Base-by-base conservation (phyloP, 2,329 filamentous ascomycete species). In the Xylariaceae sp. region DNA sequence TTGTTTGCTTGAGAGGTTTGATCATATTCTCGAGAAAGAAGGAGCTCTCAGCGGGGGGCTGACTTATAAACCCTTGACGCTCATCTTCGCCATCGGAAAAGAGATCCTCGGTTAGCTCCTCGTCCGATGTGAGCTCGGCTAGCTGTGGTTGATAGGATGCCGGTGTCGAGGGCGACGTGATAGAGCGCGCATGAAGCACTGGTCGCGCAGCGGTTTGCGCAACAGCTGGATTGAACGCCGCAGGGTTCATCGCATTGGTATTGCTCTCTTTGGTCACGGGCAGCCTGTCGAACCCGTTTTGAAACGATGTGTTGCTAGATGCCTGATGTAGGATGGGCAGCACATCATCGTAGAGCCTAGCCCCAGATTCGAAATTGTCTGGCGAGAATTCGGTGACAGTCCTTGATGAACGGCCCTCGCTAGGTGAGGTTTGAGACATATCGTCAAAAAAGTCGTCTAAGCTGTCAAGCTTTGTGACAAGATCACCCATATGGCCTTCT, bases 331-430 rank as follows among this genome's bases (percentile, higher is more conserved):
- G 74, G 47, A 97, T 95, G 0, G 93, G 93, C 11, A 94, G 78
- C 6, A 94, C 95, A 68, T 96, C 90, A 63, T 97, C 92, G 69
- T 97, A 97, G 0, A 97, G 74, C 66, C 90, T 86, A 18, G 92
- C 89, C 11, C 86, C 88, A 1, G 86, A 85, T 59, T 94, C 88
- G 47, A 85, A 84, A 10, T 79, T 79, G 55, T 85, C 84, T 0
- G 81, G 80, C 0, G 82, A 77, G 57, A 85, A 88, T 65, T 86
- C 83, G 0, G 83, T 86, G 14, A 86, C 77, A 0, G 83, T 86
- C 34, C 78, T 75, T 1, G 83, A 84, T 0, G 84, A 85, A 3
- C 79, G 76, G 1, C 80, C 78, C 50, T 87, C 82, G 46, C 80
- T 82, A 2, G 83, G 80, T 13, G 86, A 81, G 53, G 78, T 82